These are phyloP conservation scores for Vitis amurensis DNA, from an alignment of 164 flowering plant species.

Conservation along the genomic window DNA sequence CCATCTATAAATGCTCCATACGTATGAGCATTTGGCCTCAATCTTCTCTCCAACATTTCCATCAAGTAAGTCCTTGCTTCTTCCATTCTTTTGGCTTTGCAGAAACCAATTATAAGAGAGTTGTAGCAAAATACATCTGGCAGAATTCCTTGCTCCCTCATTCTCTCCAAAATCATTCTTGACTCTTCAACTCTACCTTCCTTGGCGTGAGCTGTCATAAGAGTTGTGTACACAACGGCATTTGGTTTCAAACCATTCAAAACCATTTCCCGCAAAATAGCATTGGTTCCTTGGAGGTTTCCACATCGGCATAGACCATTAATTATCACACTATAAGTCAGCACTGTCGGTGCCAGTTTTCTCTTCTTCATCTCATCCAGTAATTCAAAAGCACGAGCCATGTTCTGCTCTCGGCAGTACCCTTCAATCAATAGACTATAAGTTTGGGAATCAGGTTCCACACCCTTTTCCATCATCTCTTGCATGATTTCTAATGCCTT, in stretches of 20 bases:
- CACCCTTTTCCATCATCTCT: slow-evolving; percentile 54
- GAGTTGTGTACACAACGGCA: slow-evolving; percentile 43
- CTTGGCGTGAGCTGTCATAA: slow-evolving; percentile 47
- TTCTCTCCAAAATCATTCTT: slow-evolving; percentile 34
- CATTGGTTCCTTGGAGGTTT: slow-evolving; percentile 37
- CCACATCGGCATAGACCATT: slow-evolving; percentile 48
- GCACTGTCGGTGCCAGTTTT: slow-evolving; percentile 35
- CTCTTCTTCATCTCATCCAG: slow-evolving; percentile 57
- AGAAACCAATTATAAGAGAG: slow-evolving; percentile 56
- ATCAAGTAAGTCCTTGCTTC: slow-evolving; percentile 48
- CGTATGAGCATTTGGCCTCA: slow-evolving; percentile 54
- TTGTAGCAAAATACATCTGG: slow-evolving; percentile 75
- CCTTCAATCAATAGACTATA: slow-evolving; percentile 62
- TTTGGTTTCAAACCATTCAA: slow-evolving; percentile 50
- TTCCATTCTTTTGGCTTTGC: slow-evolving; percentile 57
- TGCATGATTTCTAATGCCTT: slow-evolving; percentile 43
- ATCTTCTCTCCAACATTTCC: slow-evolving; percentile 54
- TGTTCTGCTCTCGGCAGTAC: slow-evolving; percentile 33
- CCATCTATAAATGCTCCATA: slow-evolving; percentile 70
- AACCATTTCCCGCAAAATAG: slow-evolving; percentile 41
- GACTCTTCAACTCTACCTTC: slow-evolving; percentile 53
- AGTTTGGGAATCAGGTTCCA: slow-evolving; percentile 40
- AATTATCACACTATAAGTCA: slow-evolving; percentile 47
- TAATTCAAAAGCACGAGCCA: slow-evolving; percentile 35
- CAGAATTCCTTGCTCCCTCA: slow-evolving; percentile 53